A percentile compares a stretch with the other conserved stretches of the same genome.
phyloP scores from a whole-genome alignment of 352 stramenopile genomes.

The Phytopythium cucurbitacearum region DNA sequence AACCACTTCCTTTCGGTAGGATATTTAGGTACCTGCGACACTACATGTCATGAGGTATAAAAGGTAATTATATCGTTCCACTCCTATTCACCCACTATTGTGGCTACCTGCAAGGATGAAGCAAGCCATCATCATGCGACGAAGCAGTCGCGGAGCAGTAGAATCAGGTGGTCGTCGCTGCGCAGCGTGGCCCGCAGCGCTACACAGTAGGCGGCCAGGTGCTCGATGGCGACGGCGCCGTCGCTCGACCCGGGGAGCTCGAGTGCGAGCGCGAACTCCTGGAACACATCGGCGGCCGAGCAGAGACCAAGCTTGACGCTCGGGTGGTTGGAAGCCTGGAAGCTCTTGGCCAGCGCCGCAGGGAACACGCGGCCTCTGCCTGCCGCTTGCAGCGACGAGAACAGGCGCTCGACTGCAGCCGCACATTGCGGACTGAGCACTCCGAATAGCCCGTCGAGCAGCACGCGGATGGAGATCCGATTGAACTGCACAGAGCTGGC shows the following conservation, averaged over 20 bases:
- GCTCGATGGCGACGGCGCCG: conserved; percentile 44
- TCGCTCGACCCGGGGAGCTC: conserved; percentile 42
- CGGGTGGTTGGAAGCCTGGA: conserved; percentile 50
- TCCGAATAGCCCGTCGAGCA: conserved; percentile 38
- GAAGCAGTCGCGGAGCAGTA: conserved; percentile 65
- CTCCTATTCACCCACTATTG: too few relatives aligned
- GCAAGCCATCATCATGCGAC: too few relatives aligned
- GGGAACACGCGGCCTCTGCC: conserved; percentile 66
- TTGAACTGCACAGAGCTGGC: conserved; percentile 9
- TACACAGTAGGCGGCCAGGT: conserved; percentile 62
- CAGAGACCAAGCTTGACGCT: conserved; percentile 49
- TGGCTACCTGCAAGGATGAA: too few relatives aligned
- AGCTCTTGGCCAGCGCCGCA: conserved; percentile 50
- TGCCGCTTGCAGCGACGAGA: conserved; percentile 28
- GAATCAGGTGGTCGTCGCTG: conserved; percentile 50
- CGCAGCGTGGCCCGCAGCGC: conserved; percentile 46
- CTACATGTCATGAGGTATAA: too few relatives aligned
- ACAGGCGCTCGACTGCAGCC: conserved; percentile 36
- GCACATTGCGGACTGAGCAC: conserved; percentile 27
- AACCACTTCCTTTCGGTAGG: too few relatives aligned
- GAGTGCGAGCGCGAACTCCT: conserved; percentile 68
- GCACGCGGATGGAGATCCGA: conserved; percentile 31
- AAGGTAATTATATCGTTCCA: too few relatives aligned
- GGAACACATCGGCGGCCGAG: conserved; percentile 37
- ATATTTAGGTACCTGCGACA: too few relatives aligned